These are phyloP conservation scores for Echeveria elegans DNA, from an alignment of 164 flowering plant species.

Conservation along the genomic window DNA sequence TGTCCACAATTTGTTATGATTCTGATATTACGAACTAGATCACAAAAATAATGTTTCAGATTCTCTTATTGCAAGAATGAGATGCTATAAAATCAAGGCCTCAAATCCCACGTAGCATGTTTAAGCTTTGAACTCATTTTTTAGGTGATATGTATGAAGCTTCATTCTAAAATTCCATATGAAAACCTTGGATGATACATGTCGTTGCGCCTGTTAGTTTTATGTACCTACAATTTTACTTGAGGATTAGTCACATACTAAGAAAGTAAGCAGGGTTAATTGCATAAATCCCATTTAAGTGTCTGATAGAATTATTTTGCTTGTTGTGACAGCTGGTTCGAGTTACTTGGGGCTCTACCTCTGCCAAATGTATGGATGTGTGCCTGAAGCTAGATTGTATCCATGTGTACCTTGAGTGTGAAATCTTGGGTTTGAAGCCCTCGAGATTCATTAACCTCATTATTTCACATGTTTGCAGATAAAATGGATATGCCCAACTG, in stretches of 20 bases:
- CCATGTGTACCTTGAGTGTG: not conserved
- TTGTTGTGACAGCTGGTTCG: conserved; percentile 4
- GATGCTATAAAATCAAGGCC: not conserved
- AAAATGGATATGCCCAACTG: conserved; percentile 14
- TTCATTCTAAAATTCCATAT: not conserved
- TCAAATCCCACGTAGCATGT: not conserved
- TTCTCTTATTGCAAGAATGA: not conserved
- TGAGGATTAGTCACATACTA: not conserved
- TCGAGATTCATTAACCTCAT: not conserved
- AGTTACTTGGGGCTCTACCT: conserved; percentile 7
- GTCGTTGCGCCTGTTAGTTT: not conserved
- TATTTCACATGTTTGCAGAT: conserved; percentile 6
- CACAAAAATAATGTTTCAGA: not conserved
- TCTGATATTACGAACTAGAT: not conserved
- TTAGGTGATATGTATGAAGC: not conserved
- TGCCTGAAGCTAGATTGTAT: not conserved
- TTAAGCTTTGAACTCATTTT: not conserved
- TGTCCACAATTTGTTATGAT: not conserved
- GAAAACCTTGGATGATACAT: not conserved
- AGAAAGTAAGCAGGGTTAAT: too few species aligned
- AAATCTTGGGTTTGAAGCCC: not conserved
- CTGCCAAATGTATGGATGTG: conserved; percentile 1
- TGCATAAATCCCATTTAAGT: not conserved
- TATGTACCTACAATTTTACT: not conserved
- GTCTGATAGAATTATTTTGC: not conserved